Evolutionary conservation across 2,329 filamentous ascomycete genomes (phyloP).

Genomic region (Aspergillus phoenicis): DNA sequence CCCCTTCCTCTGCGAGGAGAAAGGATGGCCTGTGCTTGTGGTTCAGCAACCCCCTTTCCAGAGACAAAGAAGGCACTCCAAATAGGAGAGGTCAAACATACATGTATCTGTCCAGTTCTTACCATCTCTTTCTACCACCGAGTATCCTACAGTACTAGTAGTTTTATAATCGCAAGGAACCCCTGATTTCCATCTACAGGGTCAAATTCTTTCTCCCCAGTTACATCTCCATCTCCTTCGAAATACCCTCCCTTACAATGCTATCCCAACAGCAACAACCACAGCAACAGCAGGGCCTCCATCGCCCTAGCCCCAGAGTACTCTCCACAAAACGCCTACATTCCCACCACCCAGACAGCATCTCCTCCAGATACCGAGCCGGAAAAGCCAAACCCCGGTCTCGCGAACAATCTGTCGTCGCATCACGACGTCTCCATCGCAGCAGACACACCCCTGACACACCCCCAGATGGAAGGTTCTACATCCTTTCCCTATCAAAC

Average conservation of each 20-base stretch:
- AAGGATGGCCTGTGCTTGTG: background rate
- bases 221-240: background rate
- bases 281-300: constrained; percentile 7
- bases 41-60: constrained; percentile 5
- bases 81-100: constrained; percentile 11
- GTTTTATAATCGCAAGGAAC: constrained; percentile 11
- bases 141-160: background rate
- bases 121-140: constrained; percentile 10
- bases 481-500: background rate
- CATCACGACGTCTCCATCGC: constrained; percentile 31
- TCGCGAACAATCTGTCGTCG: constrained; percentile 29
- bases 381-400: constrained; percentile 41
- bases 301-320: constrained; percentile 15
- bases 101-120: constrained; percentile 10
- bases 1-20: background rate
- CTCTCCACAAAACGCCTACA: constrained; percentile 28
- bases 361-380: constrained; percentile 46
- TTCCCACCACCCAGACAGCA: constrained; percentile 36
- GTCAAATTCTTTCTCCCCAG: background rate
- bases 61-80: background rate
- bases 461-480: constrained; percentile 39
- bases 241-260: background rate
- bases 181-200: constrained; percentile 8
- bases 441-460: constrained; percentile 33
- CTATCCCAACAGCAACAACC: background rate